Conservation (phyloP, 75 land plant genomes). For the Pinus taeda region DNA sequence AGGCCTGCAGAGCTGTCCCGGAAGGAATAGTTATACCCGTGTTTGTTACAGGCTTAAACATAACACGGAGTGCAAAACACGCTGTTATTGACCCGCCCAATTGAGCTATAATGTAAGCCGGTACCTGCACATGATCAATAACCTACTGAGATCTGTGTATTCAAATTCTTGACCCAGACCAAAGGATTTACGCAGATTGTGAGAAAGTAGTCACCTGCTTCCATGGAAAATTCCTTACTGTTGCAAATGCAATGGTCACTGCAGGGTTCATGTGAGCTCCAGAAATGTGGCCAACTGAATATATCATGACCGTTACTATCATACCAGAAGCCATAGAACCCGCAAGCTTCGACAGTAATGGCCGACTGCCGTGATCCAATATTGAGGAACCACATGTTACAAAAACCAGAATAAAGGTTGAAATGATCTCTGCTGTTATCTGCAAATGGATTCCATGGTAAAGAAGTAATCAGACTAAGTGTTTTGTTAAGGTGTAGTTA, state of each 20-base stretch:
- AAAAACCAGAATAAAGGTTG: constrained; percentile 73
- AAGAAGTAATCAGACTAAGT: background rate
- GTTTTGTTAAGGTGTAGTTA: too few species aligned
- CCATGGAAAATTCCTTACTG: constrained; percentile 45
- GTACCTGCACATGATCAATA: constrained; percentile 45
- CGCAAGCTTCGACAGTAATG: constrained; percentile 45
- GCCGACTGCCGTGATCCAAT: constrained; percentile 32
- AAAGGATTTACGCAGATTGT: too few species aligned
- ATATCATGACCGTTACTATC: constrained; percentile 60
- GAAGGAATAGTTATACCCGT: constrained; percentile 68
- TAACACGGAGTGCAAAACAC: constrained; percentile 37
- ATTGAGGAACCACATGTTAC: constrained; percentile 70
- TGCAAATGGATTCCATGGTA: constrained; percentile 9
- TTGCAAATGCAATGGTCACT: constrained; percentile 80
- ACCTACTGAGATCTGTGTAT: too few species aligned
- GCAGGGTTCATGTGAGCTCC: constrained; percentile 92
- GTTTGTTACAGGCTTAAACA: constrained; percentile 43
- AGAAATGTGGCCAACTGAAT: constrained; percentile 86
- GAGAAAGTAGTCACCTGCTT: constrained; percentile 32
- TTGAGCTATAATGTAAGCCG: constrained; percentile 72
- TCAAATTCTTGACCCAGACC: too few species aligned
- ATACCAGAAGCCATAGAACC: constrained; percentile 57
- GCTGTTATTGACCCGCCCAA: constrained; percentile 51
- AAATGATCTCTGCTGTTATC: constrained; percentile 69
- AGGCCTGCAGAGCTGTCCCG: constrained; percentile 56